phyloP scores from a whole-genome alignment of 257 asterid genomes.

The Capsicum rhomboideum region DNA sequence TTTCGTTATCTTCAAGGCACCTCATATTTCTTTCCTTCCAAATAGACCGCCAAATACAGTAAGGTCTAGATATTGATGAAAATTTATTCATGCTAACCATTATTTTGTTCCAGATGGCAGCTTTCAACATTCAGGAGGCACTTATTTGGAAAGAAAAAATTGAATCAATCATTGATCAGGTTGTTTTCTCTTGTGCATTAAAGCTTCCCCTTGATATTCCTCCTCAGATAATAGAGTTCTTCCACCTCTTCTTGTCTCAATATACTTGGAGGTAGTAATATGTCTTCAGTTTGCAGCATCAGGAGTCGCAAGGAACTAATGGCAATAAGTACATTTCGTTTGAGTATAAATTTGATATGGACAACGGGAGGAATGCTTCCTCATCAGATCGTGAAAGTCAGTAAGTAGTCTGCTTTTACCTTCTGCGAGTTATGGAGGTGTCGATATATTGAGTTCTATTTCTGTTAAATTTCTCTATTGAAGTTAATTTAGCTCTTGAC shows the following conservation, averaged over 20 bases:
- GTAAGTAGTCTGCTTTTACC: conserved; percentile 39
- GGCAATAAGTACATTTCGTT: conserved; percentile 64
- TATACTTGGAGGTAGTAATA: conserved; percentile 4
- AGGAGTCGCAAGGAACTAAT: conserved; percentile 51
- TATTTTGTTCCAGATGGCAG: conserved; percentile 76
- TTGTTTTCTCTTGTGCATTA: conserved; percentile 10
- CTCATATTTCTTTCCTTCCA: not conserved
- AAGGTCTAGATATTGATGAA: not conserved
- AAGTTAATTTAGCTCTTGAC: not conserved
- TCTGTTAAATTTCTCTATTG: not conserved
- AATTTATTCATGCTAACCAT: not conserved
- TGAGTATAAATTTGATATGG: conserved; percentile 70
- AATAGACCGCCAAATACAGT: not conserved
- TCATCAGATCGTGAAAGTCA: conserved; percentile 90
- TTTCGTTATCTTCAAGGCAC: not conserved
- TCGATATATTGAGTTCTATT: not conserved
- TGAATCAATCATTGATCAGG: conserved; percentile 90
- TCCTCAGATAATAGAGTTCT: not conserved
- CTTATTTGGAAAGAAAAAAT: conserved; percentile 79
- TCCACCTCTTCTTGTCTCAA: not conserved
- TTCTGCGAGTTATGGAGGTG: not conserved
- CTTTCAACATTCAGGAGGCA: conserved; percentile 95
- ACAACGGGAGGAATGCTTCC: conserved; percentile 60
- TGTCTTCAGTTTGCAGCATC: conserved; percentile 58
- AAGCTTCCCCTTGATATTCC: not conserved